Evolutionary conservation across 306 rosid species (phyloP), one percentile per base, ranked within the genome.

Genomic region (Trifolium repens): DNA sequence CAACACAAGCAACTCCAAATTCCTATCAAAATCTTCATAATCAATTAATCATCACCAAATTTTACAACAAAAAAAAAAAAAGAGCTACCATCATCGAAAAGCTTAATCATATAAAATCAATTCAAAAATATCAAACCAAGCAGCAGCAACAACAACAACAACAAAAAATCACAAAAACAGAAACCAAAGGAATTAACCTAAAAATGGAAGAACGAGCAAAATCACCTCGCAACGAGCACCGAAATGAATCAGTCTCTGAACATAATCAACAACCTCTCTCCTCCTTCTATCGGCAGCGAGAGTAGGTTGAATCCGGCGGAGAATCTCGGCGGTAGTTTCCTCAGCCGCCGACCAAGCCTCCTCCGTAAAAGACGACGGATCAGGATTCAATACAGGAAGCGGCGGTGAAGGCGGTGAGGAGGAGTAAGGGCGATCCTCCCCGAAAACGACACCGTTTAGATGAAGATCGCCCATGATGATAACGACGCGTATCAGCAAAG

Each of bases 391-490:
- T 10, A 14, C 11, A 1, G 84, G 88, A 24, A 76, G 88, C 66
- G 86, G 84, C 59, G 88, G 78, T 24, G 85, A 78, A 1, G 85
- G 85, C 9, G 88, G 84, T 3, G 86, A 82, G 42, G 75, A 72
- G 58, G 75, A 46, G 78, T 69, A 65, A 19, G 80, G 82, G 80
- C 86, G 88, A 82, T 85, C 88, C 78, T 82, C 88, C 58, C 71
- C 79, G 78, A 71, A 75, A 70, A 75, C 77, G 80, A 67, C 49
- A 49, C 86, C 84, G 86, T 76, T 75, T 39, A 39, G 69, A 61
- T 67, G 88, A 82, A 82, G 88, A 85, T 85, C 88, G 78, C 84
- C 88, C 88, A 85, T 82, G 49, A 39, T 71, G 52, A 22, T 13
- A 77, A 53, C 50, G 35, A 57, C 39, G n/a, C 65, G 30, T 2